phyloP scores from a whole-genome alignment of 2,329 filamentous ascomycete genomes.

The Diaporthe vexans region DNA sequence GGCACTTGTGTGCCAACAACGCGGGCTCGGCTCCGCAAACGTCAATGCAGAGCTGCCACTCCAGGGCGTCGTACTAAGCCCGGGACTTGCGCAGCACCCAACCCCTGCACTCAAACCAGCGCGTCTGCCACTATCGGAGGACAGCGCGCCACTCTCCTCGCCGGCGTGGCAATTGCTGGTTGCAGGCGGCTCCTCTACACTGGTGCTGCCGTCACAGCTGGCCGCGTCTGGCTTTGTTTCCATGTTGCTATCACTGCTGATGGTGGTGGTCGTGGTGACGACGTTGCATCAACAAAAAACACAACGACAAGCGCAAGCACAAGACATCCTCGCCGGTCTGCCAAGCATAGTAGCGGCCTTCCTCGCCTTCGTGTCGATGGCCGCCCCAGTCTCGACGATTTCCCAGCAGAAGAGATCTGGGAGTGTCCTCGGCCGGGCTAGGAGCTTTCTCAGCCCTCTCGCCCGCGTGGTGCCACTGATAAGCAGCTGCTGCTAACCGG shows the following conservation, averaged over 20 bases:
- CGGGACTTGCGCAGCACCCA: constrained; percentile 34
- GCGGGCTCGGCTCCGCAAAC: constrained; percentile 11
- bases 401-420: constrained; percentile 8
- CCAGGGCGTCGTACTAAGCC: constrained; percentile 26
- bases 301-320: constrained; percentile 21
- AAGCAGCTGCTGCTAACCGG: constrained; percentile 23
- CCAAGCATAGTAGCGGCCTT: constrained; percentile 17
- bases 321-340: constrained; percentile 18
- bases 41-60: constrained; percentile 27
- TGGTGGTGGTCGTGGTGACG: constrained; percentile 39
- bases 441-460: constrained; percentile 9
- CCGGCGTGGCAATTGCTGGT: constrained; percentile 39
- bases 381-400: constrained; percentile 20
- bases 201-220: constrained; percentile 32
- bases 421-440: constrained; percentile 10
- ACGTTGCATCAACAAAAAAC: constrained; percentile 35
- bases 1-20: constrained; percentile 1
- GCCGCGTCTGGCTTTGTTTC: constrained; percentile 41
- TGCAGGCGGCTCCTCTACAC: constrained; percentile 8
- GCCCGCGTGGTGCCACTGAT: constrained; percentile 16
- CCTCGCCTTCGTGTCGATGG: constrained; percentile 32
- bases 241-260: constrained; percentile 36
- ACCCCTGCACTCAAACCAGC: constrained; percentile 20
- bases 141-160: constrained; percentile 11
- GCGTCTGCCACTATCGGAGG: constrained; percentile 5